phyloP scores from a whole-genome alignment of 108 stramenopile genomes.

The Mediolabrus comicus region DNA sequence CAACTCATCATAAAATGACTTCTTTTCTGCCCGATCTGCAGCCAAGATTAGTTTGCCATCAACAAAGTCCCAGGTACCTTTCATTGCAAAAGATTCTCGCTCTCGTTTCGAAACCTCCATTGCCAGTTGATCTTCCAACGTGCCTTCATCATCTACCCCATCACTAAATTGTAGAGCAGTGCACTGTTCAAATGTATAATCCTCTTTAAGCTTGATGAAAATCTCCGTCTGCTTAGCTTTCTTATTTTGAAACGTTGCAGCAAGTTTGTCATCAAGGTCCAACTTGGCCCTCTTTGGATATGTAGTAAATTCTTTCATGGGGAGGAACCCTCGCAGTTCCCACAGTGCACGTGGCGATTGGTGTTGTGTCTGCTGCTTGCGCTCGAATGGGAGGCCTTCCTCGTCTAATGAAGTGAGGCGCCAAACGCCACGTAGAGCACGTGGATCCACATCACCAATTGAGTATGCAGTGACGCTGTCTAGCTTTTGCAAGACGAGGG shows the following conservation, averaged over 20 bases:
- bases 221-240: conserved; percentile 51
- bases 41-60: conserved; percentile 81
- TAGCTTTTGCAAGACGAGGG: neutral
- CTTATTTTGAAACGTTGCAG: conserved; percentile 7
- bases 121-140: conserved; percentile 28
- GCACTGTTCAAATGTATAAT: conserved; percentile 74
- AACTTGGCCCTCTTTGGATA: conserved; percentile 45
- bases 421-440: conserved; percentile 77
- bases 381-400: conserved; percentile 43
- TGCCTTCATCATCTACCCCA: conserved; percentile 15
- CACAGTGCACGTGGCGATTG: conserved; percentile 20
- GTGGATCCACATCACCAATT: conserved; percentile 59
- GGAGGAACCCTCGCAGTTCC: conserved; percentile 22
- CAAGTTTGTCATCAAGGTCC: neutral
- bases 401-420: conserved; percentile 46
- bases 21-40: conserved; percentile 68
- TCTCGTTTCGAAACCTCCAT: conserved; percentile 35
- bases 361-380: conserved; percentile 3
- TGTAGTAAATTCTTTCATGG: conserved; percentile 84
- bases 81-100: conserved; percentile 44
- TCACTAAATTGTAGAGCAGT: conserved; percentile 27
- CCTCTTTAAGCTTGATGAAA: conserved; percentile 79
- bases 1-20: conserved; percentile 28
- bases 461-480: conserved; percentile 20
- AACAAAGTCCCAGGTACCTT: conserved; percentile 75